Base-by-base conservation (phyloP, 345 rosid species). In the Eucalyptus erythrocorys region DNA sequence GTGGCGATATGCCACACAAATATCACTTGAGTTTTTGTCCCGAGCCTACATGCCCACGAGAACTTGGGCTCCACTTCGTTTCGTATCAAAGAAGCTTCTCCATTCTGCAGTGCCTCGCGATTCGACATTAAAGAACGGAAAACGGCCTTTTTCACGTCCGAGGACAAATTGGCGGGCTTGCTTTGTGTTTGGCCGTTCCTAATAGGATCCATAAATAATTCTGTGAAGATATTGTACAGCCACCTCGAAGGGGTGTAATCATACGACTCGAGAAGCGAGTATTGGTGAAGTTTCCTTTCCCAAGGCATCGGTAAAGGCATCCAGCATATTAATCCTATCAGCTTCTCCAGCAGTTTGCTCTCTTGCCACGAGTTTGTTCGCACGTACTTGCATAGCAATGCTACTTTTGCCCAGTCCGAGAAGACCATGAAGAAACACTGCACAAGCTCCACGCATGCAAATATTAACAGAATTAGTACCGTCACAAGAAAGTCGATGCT, bases 1-100 rank as follows among this genome's bases (percentile, higher is more conserved):
- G 89, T 82, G 30, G 79, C 87, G 2, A 88, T 53, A 32, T 81
- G 89, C 87, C 86, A 88, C 43, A 88, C 76, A 40, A 88, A 53
- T 16, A 81, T 51, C 22, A 88, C 86, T 50, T 88, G 76, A 37
- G 86, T 61, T 11, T 55, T 26, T 1, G 53, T 51, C 76, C 30
- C 76, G 10, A 88, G 86, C 42, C 11, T 45, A 37, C 86, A 79
- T 24, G 86, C 89, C 85, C 66, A 15, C 9, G 22, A 51, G 24
- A 51, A 1, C 7, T 43, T 16, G n/a, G 1, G 34, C 30, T 22
- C 53, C 17, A 22, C 5, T n/a, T 22, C 53, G 51, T 85, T 51
- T 6, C 21, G 55, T 51, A 17, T 51, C 55, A 51, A 51, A 51
- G 55, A 51, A 51, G 55, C 55, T 51, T 51, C 51, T 17, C 55